These are phyloP conservation scores for Cercis canadensis DNA, from an alignment of 306 rosid genomes.

Conservation along the genomic window DNA sequence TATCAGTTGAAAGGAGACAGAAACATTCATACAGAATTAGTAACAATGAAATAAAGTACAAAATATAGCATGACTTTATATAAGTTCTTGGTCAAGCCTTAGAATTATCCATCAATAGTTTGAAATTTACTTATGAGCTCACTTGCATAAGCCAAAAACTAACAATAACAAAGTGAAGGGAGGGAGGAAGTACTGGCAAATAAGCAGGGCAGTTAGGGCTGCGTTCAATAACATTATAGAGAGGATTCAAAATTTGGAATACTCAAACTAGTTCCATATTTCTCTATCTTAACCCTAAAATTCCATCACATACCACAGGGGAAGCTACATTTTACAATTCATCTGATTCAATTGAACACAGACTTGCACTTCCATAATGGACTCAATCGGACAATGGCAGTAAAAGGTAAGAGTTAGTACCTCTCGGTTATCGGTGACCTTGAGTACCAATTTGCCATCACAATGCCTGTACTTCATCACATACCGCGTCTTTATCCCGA, in stretches of 20 bases:
- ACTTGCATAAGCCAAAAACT: neutral
- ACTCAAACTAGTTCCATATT: slow-evolving; percentile 1
- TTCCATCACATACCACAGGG: slow-evolving; percentile 24
- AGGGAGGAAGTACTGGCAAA: slow-evolving; percentile 11
- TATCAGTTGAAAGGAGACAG: no score
- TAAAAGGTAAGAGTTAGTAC: slow-evolving; percentile 36
- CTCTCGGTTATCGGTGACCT: slow-evolving; percentile 77
- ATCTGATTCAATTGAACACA: slow-evolving; percentile 18
- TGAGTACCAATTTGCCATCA: slow-evolving; percentile 80
- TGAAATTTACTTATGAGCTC: neutral
- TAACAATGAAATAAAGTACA: no score
- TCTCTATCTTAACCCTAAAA: neutral
- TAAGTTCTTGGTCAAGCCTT: neutral
- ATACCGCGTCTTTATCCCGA: slow-evolving; percentile 68
- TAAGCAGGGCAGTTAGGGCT: neutral
- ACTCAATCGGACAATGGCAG: neutral
- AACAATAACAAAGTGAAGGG: no score
- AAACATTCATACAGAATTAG: no score
- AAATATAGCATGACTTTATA: no score
- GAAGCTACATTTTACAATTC: slow-evolving; percentile 12
- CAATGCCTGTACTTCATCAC: slow-evolving; percentile 81
- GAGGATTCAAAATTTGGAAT: slow-evolving; percentile 10
- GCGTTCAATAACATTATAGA: neutral
- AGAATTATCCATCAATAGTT: neutral
- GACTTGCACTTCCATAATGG: neutral